Base-by-base conservation (phyloP, 306 rosid genomes). In the Delonix regia region DNA sequence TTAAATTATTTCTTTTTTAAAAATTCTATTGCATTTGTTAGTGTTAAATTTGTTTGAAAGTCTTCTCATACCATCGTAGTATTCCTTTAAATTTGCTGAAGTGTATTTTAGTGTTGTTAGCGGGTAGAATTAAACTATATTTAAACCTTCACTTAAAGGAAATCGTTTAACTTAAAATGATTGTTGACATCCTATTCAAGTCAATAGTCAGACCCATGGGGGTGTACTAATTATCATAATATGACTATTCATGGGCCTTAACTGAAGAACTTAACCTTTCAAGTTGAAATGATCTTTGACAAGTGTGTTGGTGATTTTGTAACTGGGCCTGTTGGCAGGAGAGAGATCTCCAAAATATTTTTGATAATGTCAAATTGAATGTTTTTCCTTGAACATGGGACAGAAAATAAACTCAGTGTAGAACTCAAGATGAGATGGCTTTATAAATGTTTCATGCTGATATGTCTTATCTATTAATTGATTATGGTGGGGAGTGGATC, bases 51-150 rank as follows among this genome's bases (percentile, higher is more conserved):
- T 24, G 34, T 74, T 44, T 42, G 25, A 10, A 53, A 79, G 30
- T 79, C 71, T 78, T 55, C 62, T 49, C 71, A 34, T 71, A 45
- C 22, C 52, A 24, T 47, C 72, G 57, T 21, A 25, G 49, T 73
- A 10, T 48, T 61, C 69, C 62, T 68, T 57, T 48, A 42, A 47
- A 47, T 47, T 39, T 70, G 51, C 62, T 69, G 25, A 22, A 22
- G 9, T 49, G 6, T 18, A 5, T n/a, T 49, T 4, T 49, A 21
- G 33, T 55, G 14, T 44, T 44, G 49, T 44, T 44, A 44, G 49
- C 11, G 49, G 12, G 11, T 11, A 44, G 11, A 44, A 44, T 44
- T 11, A 44, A 44, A 10, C 14, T 44, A 44, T 10, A 44, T 4
- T 11, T 44, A 16, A 12, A 44, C 49, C 49, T 44, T 44, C 49